Evolutionary conservation across 306 rosid genomes (phyloP), one percentile per base, ranked within the genome.

Genomic region (Notholithocarpus densiflorus): DNA sequence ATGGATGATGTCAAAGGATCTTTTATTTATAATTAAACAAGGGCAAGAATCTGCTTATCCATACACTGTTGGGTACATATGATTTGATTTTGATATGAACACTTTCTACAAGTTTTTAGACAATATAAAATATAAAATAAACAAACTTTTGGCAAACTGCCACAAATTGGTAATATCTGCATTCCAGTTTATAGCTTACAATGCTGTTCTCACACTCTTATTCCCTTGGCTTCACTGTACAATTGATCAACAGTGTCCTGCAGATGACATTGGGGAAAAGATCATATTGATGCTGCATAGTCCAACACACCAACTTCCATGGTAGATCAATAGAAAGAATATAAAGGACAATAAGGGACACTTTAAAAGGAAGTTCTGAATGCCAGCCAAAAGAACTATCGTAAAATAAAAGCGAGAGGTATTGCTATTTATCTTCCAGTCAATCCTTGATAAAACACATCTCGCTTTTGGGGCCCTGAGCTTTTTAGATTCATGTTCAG

Each of bases 241-340:
- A 95, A 73, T 72, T 83, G 79, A 79, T 90, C 98, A 29, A 92
- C 75, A 6, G 65, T 82, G 19, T 90, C 90, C 97, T 95, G 92
- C 80, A 79, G 66, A 85, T 75, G 37, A 65, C 51, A 75, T 71
- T 61, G 7, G 18, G 4, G 19, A 48, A 55, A 32, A 4, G n/a
- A 43, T 48, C 20, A 40, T 11, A 24, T 56, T 55, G 20, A 62
- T 26, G n/a, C 40, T 2, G n/a, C 43, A 62, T 26, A 2, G 20
- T 27, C 69, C 69, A 27, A 62, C 40, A 13, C 69, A 13, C n/a
- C 10, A 8, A 14, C 34, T 27, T 15, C 18, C 70, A 64, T 3
- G 40, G 70, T 21, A 59, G 31, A 31, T 64, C 3, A 29, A 64
- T 27, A 29, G n/a, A 5, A 23, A 64, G 20, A 64, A 64, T 27